These are phyloP conservation scores for Pythium volutum DNA, from an alignment of 352 stramenopile genomes.

Conservation along the genomic window DNA sequence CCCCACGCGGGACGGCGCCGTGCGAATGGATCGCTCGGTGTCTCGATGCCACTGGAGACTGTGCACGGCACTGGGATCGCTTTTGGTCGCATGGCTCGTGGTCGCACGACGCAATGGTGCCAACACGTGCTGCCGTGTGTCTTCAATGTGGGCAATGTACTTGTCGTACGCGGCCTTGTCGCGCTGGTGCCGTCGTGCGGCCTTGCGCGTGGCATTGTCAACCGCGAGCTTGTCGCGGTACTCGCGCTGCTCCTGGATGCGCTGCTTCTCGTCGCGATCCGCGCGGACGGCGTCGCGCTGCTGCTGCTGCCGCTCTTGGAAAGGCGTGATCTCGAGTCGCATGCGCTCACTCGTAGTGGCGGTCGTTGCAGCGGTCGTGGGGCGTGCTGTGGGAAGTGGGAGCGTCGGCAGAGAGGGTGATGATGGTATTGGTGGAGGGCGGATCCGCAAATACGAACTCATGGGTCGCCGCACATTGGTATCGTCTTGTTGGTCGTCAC, in stretches of 20 bases:
- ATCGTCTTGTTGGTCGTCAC: neutral
- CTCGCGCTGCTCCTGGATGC: conserved; percentile 48
- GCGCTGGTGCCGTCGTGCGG: conserved; percentile 31
- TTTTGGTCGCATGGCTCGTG: neutral
- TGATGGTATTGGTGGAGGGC: neutral
- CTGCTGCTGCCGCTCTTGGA: conserved; percentile 29
- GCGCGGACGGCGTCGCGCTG: conserved; percentile 29
- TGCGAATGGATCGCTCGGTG: neutral
- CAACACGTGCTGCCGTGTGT: conserved; percentile 23
- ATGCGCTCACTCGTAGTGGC: neutral
- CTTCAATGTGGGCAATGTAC: conserved; percentile 28
- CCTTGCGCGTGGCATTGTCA: conserved; percentile 44
- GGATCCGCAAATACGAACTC: conserved; percentile 1
- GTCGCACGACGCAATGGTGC: neutral
- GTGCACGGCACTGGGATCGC: neutral
- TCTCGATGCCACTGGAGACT: conserved; percentile 1
- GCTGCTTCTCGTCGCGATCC: conserved; percentile 33
- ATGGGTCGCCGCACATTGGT: neutral
- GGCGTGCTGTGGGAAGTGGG: neutral
- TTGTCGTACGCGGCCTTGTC: conserved; percentile 32
- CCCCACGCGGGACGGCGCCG: conserved; percentile 6
- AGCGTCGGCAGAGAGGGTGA: too few relatives aligned
- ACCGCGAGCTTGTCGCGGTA: conserved; percentile 42
- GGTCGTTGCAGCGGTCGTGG: neutral
- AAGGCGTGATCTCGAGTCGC: conserved; percentile 19